These are phyloP conservation scores for Globisporangium spinosum DNA, from an alignment of 352 stramenopile species.

Conservation along the genomic window DNA sequence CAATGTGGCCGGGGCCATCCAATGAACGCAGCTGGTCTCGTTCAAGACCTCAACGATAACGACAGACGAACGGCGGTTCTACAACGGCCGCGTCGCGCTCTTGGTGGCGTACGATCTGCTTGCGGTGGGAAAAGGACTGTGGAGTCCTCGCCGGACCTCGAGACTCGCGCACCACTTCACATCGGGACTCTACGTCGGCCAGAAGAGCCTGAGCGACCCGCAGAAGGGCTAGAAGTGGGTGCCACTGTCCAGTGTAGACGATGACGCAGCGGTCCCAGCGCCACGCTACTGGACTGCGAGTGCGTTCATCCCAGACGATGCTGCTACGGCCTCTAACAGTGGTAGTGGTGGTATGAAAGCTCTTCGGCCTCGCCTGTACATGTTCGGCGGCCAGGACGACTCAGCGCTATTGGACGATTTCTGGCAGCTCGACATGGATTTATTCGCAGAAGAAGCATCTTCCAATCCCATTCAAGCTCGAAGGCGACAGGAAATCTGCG, in stretches of 20 bases:
- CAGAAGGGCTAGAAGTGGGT: conserved; percentile 33
- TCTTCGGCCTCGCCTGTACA: conserved; percentile 25
- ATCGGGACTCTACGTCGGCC: conserved; percentile 26
- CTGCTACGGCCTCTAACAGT: background rate
- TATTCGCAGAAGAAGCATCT: conserved; percentile 30
- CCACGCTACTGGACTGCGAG: conserved; percentile 46
- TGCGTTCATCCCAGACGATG: conserved; percentile 25
- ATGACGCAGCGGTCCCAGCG: conserved; percentile 10
- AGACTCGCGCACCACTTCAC: conserved; percentile 26
- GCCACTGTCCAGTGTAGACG: conserved; percentile 9
- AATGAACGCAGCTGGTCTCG: conserved; percentile 44
- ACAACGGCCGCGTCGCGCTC: conserved; percentile 33
- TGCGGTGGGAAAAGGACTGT: conserved; percentile 30
- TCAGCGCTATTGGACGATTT: conserved; percentile 54
- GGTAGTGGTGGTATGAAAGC: background rate
- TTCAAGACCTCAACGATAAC: conserved; percentile 8
- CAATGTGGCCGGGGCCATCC: conserved; percentile 15
- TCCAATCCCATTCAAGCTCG: conserved; percentile 17
- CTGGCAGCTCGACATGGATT: conserved; percentile 47
- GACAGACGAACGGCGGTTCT: conserved; percentile 22
- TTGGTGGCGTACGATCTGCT: conserved; percentile 54
- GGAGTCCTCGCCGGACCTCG: conserved; percentile 16
- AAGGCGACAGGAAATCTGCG: conserved; percentile 28
- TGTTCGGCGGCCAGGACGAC: conserved; percentile 75
- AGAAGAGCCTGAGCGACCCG: conserved; percentile 42